Evolutionary conservation across 352 stramenopile genomes (phyloP), one percentile per base, ranked within the genome.

Genomic region (Aphanomyces euteiches): DNA sequence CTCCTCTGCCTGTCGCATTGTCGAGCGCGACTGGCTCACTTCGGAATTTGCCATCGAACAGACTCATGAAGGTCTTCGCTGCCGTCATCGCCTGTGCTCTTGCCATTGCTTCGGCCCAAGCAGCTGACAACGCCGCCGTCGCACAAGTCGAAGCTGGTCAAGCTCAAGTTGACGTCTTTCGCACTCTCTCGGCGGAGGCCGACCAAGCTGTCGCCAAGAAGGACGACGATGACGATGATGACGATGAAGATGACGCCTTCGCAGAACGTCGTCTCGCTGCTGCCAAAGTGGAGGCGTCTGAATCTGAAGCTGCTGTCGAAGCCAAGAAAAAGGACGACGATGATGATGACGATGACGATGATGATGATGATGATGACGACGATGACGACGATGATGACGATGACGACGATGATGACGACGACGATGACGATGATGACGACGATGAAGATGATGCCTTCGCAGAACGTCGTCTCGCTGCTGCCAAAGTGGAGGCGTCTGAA

Each of bases 291-390:
- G 36, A 21, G 28, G 21, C 39, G 13, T 8, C 36, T 40, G 54
- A 36, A 5, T 39, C 43, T 61, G 54, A 41, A 37, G 54, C 12
- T 15, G 54, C 39, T 45, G 54, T 37, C 7, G 28, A n/a, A 13
- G 54, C 54, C 13, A 61, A 37, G 28, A 61, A 61, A 17, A 38
- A 61, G 5, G 28, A 37, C 54, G 54, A 61, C 21, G 54, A 61
- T 40, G 54, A 61, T 40, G 54, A 61, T 36, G 54, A 61, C n/a
- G 54, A 61, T 61, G 54, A 61, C 54, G 43, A 61, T 12, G 37
- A 61, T 1, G 34, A 39, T 5, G 54, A 61, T 37, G 54, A 61
- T 40, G 54, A 50, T 2, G 43, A 50, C 2, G 10, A n/a, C 17
- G 43, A n/a, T 2, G 17, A n/a, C 2, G 17, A n/a, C 1, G 10